Conservation (phyloP, 139 green algal species). For the Coelastrella sp. region DNA sequence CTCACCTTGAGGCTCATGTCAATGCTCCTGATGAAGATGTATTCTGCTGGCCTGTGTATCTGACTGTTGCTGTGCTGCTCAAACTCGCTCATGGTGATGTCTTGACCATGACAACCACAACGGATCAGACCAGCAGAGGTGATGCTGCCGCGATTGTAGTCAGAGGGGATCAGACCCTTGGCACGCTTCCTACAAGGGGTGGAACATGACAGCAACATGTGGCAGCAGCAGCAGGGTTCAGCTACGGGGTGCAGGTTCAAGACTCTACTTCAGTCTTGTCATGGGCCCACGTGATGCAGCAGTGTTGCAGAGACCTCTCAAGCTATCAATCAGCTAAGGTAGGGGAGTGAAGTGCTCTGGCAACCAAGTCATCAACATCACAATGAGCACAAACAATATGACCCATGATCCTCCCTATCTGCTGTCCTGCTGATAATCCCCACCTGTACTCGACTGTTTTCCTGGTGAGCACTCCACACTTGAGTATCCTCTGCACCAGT, state of each 20-base stretch:
- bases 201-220: background rate
- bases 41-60: conserved; percentile 50
- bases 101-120: conserved; percentile 35
- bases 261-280: too few species aligned
- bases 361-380: too few species aligned
- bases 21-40: conserved; percentile 47
- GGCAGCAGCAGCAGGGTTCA: background rate
- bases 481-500: conserved; percentile 48
- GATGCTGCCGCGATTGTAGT: conserved; percentile 42
- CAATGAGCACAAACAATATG: too few species aligned
- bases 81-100: conserved; percentile 52
- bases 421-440: background rate
- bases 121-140: conserved; percentile 44
- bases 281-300: too few species aligned
- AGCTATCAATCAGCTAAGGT: too few species aligned
- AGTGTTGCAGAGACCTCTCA: too few species aligned
- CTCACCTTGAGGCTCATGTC: conserved; percentile 46
- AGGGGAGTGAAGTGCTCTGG: too few species aligned
- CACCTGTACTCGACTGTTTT: conserved; percentile 47
- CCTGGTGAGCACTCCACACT: conserved; percentile 43
- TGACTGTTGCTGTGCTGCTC: conserved; percentile 52
- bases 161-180: conserved; percentile 32
- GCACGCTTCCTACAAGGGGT: conserved; percentile 37
- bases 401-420: background rate
- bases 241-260: too few species aligned